Percentiles rank a stretch among this genome's conserved stretches.
Evolutionary conservation across 2,329 filamentous ascomycete genomes (phyloP).

Genomic region (Botrytis squamosa): DNA sequence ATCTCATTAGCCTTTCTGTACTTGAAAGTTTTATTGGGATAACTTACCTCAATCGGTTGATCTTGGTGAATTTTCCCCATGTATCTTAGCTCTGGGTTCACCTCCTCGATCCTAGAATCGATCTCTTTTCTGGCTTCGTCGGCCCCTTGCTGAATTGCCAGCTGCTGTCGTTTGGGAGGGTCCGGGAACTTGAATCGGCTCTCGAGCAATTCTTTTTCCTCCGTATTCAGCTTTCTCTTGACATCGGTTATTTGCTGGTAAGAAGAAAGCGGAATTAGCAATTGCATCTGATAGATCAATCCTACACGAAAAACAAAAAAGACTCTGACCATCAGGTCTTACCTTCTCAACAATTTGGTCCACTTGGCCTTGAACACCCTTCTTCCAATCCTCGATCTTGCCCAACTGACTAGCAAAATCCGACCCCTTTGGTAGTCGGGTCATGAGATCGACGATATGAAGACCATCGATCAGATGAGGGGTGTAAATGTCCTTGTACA

Average conservation of each 20-base stretch:
- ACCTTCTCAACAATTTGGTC: background rate
- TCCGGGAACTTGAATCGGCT: background rate
- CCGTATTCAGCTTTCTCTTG: background rate
- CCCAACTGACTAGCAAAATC: background rate
- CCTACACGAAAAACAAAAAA: background rate
- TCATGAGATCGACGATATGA: background rate
- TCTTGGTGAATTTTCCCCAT: background rate
- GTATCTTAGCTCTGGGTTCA: background rate
- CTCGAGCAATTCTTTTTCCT: background rate
- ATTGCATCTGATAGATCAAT: fast-evolving
- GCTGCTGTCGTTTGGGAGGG: background rate
- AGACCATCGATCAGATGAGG: background rate
- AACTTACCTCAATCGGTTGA: background rate
- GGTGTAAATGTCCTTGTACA: background rate
- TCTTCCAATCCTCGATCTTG: background rate
- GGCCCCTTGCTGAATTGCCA: background rate
- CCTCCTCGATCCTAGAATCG: background rate
- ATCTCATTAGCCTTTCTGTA: background rate
- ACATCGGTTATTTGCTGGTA: background rate
- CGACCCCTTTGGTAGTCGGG: background rate
- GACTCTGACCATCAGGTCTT: background rate
- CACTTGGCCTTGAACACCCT: background rate
- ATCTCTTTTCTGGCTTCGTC: background rate
- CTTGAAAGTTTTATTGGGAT: fast-evolving
- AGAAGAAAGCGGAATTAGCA: background rate